Conservation (phyloP, 1,284 basidiomycete genomes). For the Leccinum solheimii region DNA sequence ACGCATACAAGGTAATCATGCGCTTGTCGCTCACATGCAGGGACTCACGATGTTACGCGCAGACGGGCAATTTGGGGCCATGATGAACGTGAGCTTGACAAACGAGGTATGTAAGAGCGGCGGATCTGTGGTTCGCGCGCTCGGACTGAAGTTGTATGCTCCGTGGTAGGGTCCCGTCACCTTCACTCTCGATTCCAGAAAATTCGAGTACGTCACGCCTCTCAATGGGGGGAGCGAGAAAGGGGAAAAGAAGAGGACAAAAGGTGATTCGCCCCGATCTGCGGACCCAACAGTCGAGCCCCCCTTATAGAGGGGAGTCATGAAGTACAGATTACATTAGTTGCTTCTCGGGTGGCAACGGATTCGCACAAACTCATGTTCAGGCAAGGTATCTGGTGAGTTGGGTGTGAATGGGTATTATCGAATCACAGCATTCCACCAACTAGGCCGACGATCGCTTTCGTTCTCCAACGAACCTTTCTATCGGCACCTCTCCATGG, state of each 20-base stretch:
- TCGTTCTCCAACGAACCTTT: slow-evolving; percentile 70
- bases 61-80: slow-evolving; percentile 92
- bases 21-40: neutral
- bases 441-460: slow-evolving; percentile 62
- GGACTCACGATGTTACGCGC: slow-evolving; percentile 1
- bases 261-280: slow-evolving; percentile 1
- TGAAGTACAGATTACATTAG: neutral
- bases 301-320: neutral
- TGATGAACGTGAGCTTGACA: slow-evolving; percentile 85
- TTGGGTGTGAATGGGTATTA: slow-evolving; percentile 3
- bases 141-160: slow-evolving; percentile 1
- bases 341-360: neutral
- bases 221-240: slow-evolving; percentile 10
- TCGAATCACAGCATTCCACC: slow-evolving; percentile 57
- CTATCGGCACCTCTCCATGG: slow-evolving; percentile 66
- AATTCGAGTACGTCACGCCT: slow-evolving; percentile 52
- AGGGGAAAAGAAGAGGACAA: slow-evolving; percentile 10
- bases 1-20: slow-evolving; percentile 70
- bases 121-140: neutral
- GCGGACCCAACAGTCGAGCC: slow-evolving; percentile 4
- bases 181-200: slow-evolving; percentile 77
- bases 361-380: neutral
- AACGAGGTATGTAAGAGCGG: slow-evolving; percentile 66
- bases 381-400: slow-evolving; percentile 13
- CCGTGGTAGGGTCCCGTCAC: slow-evolving; percentile 73